Evolutionary conservation across 257 asterid species (phyloP), one percentile per base, ranked within the genome.

Genomic region (Petunia axillaris): DNA sequence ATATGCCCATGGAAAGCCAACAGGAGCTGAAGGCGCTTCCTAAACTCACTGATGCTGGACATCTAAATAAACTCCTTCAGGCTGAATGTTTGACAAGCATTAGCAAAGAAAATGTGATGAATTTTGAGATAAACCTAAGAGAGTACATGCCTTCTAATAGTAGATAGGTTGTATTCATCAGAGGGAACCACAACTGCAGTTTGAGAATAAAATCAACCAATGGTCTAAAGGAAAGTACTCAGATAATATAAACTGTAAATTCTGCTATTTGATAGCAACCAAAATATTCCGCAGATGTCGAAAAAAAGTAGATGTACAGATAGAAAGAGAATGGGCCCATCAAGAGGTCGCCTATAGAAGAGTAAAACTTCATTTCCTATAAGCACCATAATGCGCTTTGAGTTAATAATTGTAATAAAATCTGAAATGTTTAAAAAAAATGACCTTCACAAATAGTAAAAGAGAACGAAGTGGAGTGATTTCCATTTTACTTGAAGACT

Each of bases 1-100:
- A 92, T 86, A 82, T 96, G 97, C 76, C 97, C 97, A 80, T 96
- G 94, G 86, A 96, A 91, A 68, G 99, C 95, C 53, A 92, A 84
- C 82, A 96, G 92, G 52, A 96, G 87, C 85, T 94, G 97, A 71
- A 96, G 94, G 80, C 94, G 99, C 88, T 82, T 92, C 84, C 76
- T 89, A 82, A 92, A 96, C 86, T 96, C 99, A 36, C 99, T 98
- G 77, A 95, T 87, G 83, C 89, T 87, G 80, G 98, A 94, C 64
- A 90, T 91, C 83, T 80, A 89, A 58, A 94, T 88, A 82, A 92
- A 92, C 81, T 94, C 98, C 77, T 91, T 88, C 88, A 96, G 81
- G 89, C 98, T 92, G 92, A 86, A 87, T 80, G 65, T 80, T 48
- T 50, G 81, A 65, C 77, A 79, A 65, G 85, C 57, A 79, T 86